Conservation (phyloP, 176 grass and related monocot species). For the Raddia distichophylla region DNA sequence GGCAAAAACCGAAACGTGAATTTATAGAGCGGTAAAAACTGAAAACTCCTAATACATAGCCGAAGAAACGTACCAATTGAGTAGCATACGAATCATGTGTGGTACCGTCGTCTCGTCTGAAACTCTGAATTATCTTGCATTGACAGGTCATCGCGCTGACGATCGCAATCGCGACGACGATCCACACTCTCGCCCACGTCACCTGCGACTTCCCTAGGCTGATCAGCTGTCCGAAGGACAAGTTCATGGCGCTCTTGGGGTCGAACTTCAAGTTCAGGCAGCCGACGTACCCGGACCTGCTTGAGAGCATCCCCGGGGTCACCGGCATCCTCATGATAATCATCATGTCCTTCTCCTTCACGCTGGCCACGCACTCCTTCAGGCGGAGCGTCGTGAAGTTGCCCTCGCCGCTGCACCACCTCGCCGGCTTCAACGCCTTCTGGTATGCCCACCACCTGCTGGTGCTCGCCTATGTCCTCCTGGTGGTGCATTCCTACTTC, state of each 20-base stretch:
- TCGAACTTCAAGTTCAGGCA: slow-evolving; percentile 71
- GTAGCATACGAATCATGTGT: not conserved
- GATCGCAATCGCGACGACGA: slow-evolving; percentile 62
- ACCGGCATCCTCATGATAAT: slow-evolving; percentile 95
- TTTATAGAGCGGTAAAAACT: no score
- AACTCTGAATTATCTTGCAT: not conserved
- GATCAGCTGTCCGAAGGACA: slow-evolving; percentile 60
- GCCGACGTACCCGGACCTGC: slow-evolving; percentile 73
- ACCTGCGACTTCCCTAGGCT: slow-evolving; percentile 95
- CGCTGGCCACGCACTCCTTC: slow-evolving; percentile 84
- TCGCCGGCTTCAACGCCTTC: slow-evolving; percentile 98
- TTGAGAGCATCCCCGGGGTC: slow-evolving; percentile 69
- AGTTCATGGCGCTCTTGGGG: slow-evolving; percentile 68
- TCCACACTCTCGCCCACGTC: slow-evolving; percentile 78
- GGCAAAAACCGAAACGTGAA: no score
- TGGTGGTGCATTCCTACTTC: slow-evolving; percentile 92
- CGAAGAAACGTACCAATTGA: no score
- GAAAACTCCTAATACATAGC: no score
- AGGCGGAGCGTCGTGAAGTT: slow-evolving; percentile 89
- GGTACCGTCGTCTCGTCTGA: not conserved
- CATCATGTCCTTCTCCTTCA: slow-evolving; percentile 98
- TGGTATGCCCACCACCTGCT: slow-evolving; percentile 99
- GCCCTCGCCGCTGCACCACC: slow-evolving; percentile 85
- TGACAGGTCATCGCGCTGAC: slow-evolving; percentile 59
- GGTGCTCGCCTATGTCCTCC: slow-evolving; percentile 75